Base-by-base conservation (phyloP, 805 yeast genomes). In the Spathaspora passalidarum region DNA sequence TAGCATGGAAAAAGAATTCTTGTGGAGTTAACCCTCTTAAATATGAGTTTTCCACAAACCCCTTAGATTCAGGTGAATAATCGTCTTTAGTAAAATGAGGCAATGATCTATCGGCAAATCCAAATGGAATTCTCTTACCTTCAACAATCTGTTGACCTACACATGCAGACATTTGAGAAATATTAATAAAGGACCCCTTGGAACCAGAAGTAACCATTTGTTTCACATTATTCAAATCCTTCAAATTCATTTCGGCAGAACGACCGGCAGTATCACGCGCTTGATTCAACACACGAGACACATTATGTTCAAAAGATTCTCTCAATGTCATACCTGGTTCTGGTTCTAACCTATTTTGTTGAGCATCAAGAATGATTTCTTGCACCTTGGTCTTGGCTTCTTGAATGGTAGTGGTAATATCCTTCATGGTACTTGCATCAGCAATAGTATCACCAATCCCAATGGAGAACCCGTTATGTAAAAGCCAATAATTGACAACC, bases 401-500 rank as follows among this genome's bases (percentile, higher is more conserved):
- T 43, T 88, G 84, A 66, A 94, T 94, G 3, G 98, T 92, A 48
- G 86, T 84, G 1, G 98, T 94, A 57, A 94, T 91, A 55, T 85
- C 86, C 56, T 84, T 82, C 96, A 94, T 95, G 36, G 99, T 94
- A 23, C 80, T 84, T n/a, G 91, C 81, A 75, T 95, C 99, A 41
- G 99, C 99, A 73, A 94, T 95, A 3, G 99, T 94, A 70, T 94
- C 99, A 76, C 99, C 99, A 69, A 94, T 94, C 79, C 99, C 99
- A 57, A 95, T 95, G 10, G 98, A 92, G 72, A 94, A 94, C 49
- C 99, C 98, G 59, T 88, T 88, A 63, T 95, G 99, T 44, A 94
- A 76, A 49, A 94, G 76, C 99, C 99, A 94, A 66, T 79, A 94
- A 68, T 94, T 94, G 35, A 91, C 97, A 48, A 94, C 95, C 61